These are phyloP conservation scores for Mycena galericulata DNA, from an alignment of 768 basidiomycete species.

Conservation along the genomic window DNA sequence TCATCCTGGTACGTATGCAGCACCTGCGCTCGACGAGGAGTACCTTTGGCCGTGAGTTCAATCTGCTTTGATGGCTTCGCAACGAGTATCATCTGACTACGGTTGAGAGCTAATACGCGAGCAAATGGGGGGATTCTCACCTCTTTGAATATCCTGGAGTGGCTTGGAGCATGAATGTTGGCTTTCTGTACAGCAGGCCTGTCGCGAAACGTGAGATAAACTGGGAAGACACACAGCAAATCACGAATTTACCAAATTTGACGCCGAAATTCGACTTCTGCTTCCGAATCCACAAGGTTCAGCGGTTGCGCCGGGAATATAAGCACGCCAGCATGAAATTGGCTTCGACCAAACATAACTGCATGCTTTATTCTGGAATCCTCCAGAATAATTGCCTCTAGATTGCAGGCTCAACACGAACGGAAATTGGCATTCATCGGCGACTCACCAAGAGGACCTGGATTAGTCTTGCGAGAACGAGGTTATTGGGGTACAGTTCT, in stretches of 20 bases:
- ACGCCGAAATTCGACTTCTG: conserved; percentile 36
- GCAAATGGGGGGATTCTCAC: conserved; percentile 28
- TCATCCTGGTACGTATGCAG: conserved; percentile 41
- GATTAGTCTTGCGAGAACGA: conserved; percentile 47
- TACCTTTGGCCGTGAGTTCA: conserved; percentile 39
- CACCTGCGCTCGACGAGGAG: conserved; percentile 34
- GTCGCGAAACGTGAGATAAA: background rate
- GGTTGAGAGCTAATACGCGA: background rate
- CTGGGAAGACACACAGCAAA: too few relatives aligned
- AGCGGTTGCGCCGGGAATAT: conserved; percentile 44
- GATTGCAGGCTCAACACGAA: conserved; percentile 14
- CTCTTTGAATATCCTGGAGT: conserved; percentile 61
- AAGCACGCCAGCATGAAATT: conserved; percentile 50
- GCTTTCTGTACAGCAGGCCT: conserved; percentile 55
- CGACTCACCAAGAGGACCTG: conserved; percentile 48
- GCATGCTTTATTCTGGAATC: conserved; percentile 43
- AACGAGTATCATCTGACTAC: conserved; percentile 12
- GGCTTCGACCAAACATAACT: conserved; percentile 52
- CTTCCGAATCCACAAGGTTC: conserved; percentile 38
- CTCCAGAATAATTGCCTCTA: conserved; percentile 48
- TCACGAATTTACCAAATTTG: conserved; percentile 37
- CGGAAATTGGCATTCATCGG: conserved; percentile 26
- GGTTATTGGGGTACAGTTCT: background rate
- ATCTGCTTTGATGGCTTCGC: conserved; percentile 14
- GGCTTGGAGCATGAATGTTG: conserved; percentile 56